phyloP scores from a whole-genome alignment of 2,329 filamentous ascomycete genomes.

The Claviceps lovelessii region DNA sequence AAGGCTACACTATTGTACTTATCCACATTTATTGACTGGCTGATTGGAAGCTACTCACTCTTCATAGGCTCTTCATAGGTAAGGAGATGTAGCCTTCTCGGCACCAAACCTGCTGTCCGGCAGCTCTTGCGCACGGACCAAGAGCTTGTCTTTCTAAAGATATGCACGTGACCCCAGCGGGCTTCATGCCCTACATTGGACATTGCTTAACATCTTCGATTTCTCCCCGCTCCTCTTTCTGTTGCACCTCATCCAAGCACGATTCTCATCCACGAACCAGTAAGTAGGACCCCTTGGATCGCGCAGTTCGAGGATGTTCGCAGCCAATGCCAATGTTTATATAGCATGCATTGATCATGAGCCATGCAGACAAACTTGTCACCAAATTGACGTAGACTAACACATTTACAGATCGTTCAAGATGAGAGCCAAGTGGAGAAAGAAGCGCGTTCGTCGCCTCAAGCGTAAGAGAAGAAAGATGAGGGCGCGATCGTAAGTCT shows the following conservation, averaged over 20 bases:
- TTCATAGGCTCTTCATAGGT: too few species aligned
- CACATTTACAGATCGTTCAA: slow-evolving; percentile 28
- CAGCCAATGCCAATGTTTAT: neutral
- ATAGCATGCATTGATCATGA: neutral
- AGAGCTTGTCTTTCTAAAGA: neutral
- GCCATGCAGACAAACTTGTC: too few species aligned
- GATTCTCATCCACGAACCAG: slow-evolving; percentile 33
- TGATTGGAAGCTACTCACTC: too few species aligned
- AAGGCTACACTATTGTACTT: too few species aligned
- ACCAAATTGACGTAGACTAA: neutral
- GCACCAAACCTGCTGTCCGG: neutral
- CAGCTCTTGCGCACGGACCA: neutral
- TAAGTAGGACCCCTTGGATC: slow-evolving; percentile 13
- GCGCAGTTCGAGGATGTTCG: neutral
- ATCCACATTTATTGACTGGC: too few species aligned
- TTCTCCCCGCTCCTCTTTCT: slow-evolving; percentile 14
- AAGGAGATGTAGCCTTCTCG: too few species aligned
- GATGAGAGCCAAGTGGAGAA: slow-evolving; percentile 98
- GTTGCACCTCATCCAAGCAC: slow-evolving; percentile 29
- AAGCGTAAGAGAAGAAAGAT: slow-evolving; percentile 99
- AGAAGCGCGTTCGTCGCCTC: slow-evolving; percentile 98
- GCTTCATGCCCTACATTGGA: slow-evolving; percentile 22
- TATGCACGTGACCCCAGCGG: slow-evolving; percentile 20
- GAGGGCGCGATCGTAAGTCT: slow-evolving; percentile 85
- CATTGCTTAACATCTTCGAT: slow-evolving; percentile 16